Base-by-base conservation (phyloP, 495 filamentous ascomycete species). In the Xylaria nigripes region DNA sequence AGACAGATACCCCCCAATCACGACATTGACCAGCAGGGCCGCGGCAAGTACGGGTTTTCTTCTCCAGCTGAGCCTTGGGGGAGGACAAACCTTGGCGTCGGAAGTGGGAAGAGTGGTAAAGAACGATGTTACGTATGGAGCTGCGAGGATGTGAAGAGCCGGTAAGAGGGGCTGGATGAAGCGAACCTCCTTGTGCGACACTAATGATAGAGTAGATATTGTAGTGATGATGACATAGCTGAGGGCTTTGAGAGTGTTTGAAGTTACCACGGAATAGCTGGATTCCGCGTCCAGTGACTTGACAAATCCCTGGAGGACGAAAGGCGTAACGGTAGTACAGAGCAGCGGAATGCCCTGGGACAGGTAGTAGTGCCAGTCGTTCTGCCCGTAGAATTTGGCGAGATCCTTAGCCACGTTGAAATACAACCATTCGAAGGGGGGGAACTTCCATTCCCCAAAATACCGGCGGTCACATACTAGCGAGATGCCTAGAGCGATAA, bases 161-260 rank as follows among this genome's bases (percentile, higher is more conserved):
- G 93, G 93, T 0, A 98, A 77, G 36, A 97, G 79, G 5, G 93
- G 94, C 63, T 95, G 96, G 58, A 97, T 86, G 72, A 98, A 98
- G 58, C 93, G 89, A 56, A 96, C 87, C 80, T 98, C 93, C 70
- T 98, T 98, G 72, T 98, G 93, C 23, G 92, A 82, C 51, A 98
- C 86, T 13, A 87, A 55, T 8, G 88, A 94, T 18, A 97, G 80
- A 18, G 73, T 65, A 0, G 70, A 58, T 21, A 84, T 77, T 58
- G 89, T 84, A 24, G 78, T 57, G 29, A 89, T 32, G 29, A 80
- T 74, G 0, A 83, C 76, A 15, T 75, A 74, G 30, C 83, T 79
- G 15, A 96, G 70, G 43, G 86, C 81, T 49, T 75, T 76, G 45
- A 74, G 65, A 10, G 70, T 63, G 38, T 74, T 74, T 44, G 69